A percentile compares a stretch with the other conserved stretches of the same genome.
phyloP scores from a whole-genome alignment of 495 filamentous ascomycete species.

The Penicillium lagena region DNA sequence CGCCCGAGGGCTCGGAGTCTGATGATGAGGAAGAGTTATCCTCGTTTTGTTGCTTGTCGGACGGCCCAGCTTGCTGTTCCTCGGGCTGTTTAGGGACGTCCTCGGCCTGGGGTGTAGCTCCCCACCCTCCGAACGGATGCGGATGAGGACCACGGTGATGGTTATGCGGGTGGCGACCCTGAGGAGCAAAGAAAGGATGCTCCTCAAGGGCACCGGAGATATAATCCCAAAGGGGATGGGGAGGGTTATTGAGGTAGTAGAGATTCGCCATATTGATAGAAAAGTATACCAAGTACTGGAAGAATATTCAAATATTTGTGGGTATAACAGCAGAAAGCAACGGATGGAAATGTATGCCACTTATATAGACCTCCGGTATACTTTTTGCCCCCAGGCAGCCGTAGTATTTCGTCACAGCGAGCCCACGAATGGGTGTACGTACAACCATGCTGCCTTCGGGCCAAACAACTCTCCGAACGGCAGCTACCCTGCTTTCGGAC shows the following conservation, averaged over 20 bases:
- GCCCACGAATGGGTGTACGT: constrained; percentile 1
- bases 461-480: not conserved
- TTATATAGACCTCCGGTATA: constrained; percentile 4
- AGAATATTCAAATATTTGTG: too few relatives aligned
- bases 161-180: constrained; percentile 7
- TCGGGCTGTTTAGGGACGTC: not conserved
- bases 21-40: not conserved
- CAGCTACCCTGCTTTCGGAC: constrained; percentile 2
- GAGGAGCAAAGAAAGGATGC: constrained; percentile 32
- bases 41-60: constrained; percentile 3
- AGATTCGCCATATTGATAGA: constrained; percentile 25
- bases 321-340: too few relatives aligned
- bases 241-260: constrained; percentile 29
- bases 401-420: constrained; percentile 1
- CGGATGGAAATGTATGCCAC: not conserved
- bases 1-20: constrained; percentile 6
- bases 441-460: constrained; percentile 9
- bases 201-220: constrained; percentile 23
- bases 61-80: constrained; percentile 7
- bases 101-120: not conserved
- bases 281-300: not conserved
- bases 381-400: constrained; percentile 3
- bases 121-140: constrained; percentile 9
- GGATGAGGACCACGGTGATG: constrained; percentile 5
- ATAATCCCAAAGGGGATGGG: constrained; percentile 30